A percentile compares a stretch with the other conserved stretches of the same genome.
Evolutionary conservation across 1,139 yeast species (phyloP).

Genomic region (Wickerhamomyces sp.): DNA sequence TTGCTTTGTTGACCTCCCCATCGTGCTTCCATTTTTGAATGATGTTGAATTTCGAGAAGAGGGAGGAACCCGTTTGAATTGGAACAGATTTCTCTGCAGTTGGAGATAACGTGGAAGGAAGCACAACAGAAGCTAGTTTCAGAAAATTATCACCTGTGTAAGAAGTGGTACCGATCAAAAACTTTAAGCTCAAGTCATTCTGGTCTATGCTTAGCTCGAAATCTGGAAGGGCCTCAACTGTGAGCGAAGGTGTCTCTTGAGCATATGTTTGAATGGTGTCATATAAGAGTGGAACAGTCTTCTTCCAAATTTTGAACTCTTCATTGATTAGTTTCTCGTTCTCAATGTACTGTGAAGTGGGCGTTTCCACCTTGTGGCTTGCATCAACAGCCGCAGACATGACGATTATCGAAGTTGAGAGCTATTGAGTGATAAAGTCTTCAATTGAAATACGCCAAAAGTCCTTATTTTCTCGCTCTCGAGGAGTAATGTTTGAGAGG

Average conservation of each 20-base stretch:
- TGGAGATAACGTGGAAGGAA: slow-evolving; percentile 48
- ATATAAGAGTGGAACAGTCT: slow-evolving; percentile 85
- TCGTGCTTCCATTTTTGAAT: slow-evolving; percentile 42
- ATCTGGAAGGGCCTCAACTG: slow-evolving; percentile 45
- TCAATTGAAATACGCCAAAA: no score
- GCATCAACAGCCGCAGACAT: neutral
- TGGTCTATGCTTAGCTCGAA: slow-evolving; percentile 32
- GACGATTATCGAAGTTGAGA: no score
- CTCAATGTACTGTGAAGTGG: slow-evolving; percentile 19
- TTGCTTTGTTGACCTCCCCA: slow-evolving; percentile 44
- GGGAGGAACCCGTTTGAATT: slow-evolving; percentile 20
- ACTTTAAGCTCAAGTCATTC: slow-evolving; percentile 34
- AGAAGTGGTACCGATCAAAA: slow-evolving; percentile 47
- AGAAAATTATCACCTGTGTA: slow-evolving; percentile 36
- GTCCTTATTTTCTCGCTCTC: no score
- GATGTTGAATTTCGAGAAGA: slow-evolving; percentile 30
- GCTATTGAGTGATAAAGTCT: no score
- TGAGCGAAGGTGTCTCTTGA: slow-evolving; percentile 24
- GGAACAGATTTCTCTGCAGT: slow-evolving; percentile 29
- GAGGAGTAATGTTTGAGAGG: no score
- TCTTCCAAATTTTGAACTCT: slow-evolving; percentile 93
- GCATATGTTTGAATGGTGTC: slow-evolving; percentile 70
- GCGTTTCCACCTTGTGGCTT: slow-evolving; percentile 5
- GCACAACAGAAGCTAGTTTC: slow-evolving; percentile 39
- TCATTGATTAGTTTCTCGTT: slow-evolving; percentile 40